A percentile compares a stretch with the other conserved stretches of the same genome.
phyloP scores from a whole-genome alignment of 345 rosid species.

The Arabis alpina region DNA sequence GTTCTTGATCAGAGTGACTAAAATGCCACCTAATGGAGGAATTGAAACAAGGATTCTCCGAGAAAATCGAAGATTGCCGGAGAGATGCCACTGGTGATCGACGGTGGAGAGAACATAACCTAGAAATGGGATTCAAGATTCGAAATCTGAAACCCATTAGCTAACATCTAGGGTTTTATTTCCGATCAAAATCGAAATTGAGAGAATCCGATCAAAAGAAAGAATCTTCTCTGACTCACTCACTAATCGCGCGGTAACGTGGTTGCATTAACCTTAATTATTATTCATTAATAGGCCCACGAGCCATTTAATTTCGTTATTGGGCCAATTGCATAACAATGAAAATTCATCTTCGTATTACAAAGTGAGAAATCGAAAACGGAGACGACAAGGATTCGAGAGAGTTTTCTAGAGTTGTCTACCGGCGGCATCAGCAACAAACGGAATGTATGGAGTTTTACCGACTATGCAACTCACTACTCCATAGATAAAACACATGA shows the following conservation, averaged over 20 bases:
- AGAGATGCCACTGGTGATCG: conserved; percentile 1
- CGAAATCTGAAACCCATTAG: conserved; percentile 65
- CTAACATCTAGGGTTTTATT: too few species aligned
- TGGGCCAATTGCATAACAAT: too few species aligned
- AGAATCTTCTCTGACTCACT: too few species aligned
- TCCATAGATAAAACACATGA: conserved; percentile 71
- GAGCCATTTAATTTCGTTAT: too few species aligned
- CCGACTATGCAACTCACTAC: conserved; percentile 60
- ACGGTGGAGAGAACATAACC: conserved; percentile 37
- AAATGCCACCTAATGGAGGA: conserved; percentile 72
- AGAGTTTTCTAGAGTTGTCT: conserved; percentile 56
- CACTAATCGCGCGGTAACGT: too few species aligned
- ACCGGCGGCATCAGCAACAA: conserved; percentile 82
- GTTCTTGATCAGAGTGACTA: conserved; percentile 53
- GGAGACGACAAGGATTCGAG: too few species aligned
- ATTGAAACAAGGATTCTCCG: conserved; percentile 36
- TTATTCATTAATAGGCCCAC: too few species aligned
- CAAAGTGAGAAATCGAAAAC: too few species aligned
- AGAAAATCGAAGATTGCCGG: conserved; percentile 32
- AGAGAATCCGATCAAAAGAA: too few species aligned
- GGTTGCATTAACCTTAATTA: too few species aligned
- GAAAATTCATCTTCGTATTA: too few species aligned
- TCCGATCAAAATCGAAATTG: too few species aligned
- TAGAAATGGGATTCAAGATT: conserved; percentile 47
- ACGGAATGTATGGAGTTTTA: conserved; percentile 81